Base-by-base conservation (phyloP, 2,329 filamentous ascomycete species). In the Penicillium glabrum region DNA sequence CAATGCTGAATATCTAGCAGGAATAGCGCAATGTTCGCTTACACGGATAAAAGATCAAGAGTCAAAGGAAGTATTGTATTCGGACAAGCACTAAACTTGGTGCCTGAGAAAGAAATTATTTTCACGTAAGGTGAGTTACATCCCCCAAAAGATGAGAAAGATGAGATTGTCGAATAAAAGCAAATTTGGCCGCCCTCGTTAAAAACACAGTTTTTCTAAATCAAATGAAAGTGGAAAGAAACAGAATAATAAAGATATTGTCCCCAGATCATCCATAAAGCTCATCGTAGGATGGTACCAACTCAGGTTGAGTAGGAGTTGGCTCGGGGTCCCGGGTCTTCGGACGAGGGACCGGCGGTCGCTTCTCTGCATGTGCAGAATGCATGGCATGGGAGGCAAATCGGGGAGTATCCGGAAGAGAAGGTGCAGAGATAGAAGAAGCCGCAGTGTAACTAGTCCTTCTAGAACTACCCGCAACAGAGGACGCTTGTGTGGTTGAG, bases 251-350 rank as follows among this genome's bases (percentile, higher is more conserved):
- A 49, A 29, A 23, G 19, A 35, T 35, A 1, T 45, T 24, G 31
- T 13, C 9, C 11, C 1, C 19, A 10, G 6, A 29, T 64, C 65
- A 75, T 24, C 73, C 73, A 59, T 73, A 75, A 14, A 75, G 67
- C 41, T 75, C 73, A 58, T 75, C 73, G 43, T 75, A 73, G 14
- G 72, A 75, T 9, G 73, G 73, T 1, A 75, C 73, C 60, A 75
- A 57, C 49, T 73, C 66, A 46, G 69, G 69, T 26, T 54, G 57
- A 26, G 58, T 47, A 31, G 39, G 45, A 23, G 19, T 41, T 9
- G 60, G 46, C n/a, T 67, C 65, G 19, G 62, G 55, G 29, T 70
- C 64, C 46, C 61, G 56, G 31, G 53, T 48, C 58, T 64, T 61
- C 23, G 57, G 45, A 8, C 61, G 63, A 44, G 54, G 54, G 37